Evolutionary conservation across 2,329 filamentous ascomycete species (phyloP).

Genomic region (Pseudogymnoascus sp.): DNA sequence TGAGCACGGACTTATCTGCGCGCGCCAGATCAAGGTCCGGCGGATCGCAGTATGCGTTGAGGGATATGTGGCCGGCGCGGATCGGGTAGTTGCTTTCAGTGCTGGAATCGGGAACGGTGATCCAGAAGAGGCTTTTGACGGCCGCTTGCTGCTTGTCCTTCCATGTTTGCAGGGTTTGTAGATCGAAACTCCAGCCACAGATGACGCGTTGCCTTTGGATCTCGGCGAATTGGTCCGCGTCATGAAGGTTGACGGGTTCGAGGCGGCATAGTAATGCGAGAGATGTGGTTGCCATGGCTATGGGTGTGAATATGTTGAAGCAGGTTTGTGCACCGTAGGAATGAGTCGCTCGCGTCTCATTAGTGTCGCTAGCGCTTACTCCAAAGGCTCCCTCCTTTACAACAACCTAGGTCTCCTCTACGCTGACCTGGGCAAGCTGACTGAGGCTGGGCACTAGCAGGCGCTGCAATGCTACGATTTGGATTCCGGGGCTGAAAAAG

Average conservation of each 20-base stretch:
- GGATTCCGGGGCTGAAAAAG: neutral
- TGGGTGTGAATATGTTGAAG: too few species aligned
- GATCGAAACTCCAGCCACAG: conserved; percentile 20
- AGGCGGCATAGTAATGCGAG: too few species aligned
- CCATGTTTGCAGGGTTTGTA: conserved; percentile 15
- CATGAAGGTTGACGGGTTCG: too few species aligned
- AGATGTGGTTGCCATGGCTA: too few species aligned
- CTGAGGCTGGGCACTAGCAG: too few species aligned
- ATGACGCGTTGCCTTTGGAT: conserved; percentile 19
- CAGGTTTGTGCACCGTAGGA: too few species aligned
- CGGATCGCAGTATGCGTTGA: conserved; percentile 21
- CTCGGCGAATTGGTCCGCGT: conserved; percentile 16
- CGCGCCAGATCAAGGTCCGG: conserved; percentile 17
- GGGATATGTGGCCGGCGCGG: conserved; percentile 26
- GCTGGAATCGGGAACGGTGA: conserved; percentile 12
- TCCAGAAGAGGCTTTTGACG: conserved; percentile 23
- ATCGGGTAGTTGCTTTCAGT: neutral
- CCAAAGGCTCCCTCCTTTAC: too few species aligned
- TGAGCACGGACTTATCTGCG: conserved; percentile 18
- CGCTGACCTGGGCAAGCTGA: too few species aligned
- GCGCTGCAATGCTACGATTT: neutral
- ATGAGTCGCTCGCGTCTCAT: too few species aligned
- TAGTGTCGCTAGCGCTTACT: too few species aligned
- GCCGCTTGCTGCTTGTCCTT: conserved; percentile 14
- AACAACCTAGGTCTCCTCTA: too few species aligned